Evolutionary conservation across 805 yeast genomes (phyloP).

Genomic region (Ogataea nitratoaversa): DNA sequence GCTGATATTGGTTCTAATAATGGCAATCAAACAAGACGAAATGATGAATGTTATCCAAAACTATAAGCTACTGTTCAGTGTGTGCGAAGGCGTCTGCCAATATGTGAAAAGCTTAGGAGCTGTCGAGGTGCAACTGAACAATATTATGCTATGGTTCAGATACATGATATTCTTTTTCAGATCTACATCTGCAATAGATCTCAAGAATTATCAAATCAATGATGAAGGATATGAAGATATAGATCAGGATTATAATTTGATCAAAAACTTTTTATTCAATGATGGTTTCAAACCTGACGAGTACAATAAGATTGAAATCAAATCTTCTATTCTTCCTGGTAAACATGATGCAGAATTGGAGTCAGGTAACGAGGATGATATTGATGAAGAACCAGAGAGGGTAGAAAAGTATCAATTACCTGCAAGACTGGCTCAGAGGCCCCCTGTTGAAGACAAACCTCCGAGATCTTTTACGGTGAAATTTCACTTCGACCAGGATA

Average conservation of each 20-base stretch:
- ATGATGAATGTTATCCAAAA: conserved; percentile 25
- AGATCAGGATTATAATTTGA: conserved; percentile 26
- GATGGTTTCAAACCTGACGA: conserved; percentile 24
- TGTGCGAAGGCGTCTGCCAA: conserved; percentile 22
- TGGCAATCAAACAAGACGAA: conserved; percentile 30
- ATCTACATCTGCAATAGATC: conserved; percentile 47
- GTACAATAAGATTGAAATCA: conserved; percentile 25
- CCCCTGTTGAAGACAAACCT: conserved; percentile 29
- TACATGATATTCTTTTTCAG: conserved; percentile 36
- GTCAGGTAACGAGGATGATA: conserved; percentile 11
- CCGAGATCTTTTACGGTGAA: conserved; percentile 28
- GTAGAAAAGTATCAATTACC: conserved; percentile 18
- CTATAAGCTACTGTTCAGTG: conserved; percentile 21
- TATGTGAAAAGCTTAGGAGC: conserved; percentile 8
- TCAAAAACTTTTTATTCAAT: conserved; percentile 20
- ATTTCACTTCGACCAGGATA: conserved; percentile 18
- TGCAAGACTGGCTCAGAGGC: conserved; percentile 21
- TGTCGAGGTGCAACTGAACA: conserved; percentile 18
- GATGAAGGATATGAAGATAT: conserved; percentile 43
- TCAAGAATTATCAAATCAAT: conserved; percentile 41
- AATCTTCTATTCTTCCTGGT: conserved; percentile 5
- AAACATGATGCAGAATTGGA: too few species aligned
- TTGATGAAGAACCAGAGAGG: conserved; percentile 6
- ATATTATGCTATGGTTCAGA: conserved; percentile 29
- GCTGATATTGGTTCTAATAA: conserved; percentile 21